Conservation (phyloP, 371 early-diverging fungal genomes). For the Chytridium lagenaria region DNA sequence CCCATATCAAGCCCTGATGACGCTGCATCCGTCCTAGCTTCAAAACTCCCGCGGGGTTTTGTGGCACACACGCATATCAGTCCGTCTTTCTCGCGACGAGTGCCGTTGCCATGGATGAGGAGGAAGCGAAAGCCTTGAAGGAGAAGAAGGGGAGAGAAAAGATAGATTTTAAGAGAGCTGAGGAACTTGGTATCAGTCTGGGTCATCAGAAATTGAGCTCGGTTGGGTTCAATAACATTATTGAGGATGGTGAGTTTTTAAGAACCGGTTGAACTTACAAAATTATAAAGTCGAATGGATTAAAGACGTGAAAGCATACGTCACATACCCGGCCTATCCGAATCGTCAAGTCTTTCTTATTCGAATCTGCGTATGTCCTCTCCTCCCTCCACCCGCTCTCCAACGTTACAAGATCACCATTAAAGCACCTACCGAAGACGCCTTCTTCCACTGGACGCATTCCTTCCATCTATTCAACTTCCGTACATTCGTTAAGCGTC, state of each 20-base stretch:
- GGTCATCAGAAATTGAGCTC: neutral
- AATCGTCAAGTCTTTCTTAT: constrained; percentile 11
- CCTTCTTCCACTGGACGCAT: constrained; percentile 46
- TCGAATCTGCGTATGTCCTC: constrained; percentile 29
- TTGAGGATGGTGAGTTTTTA: neutral
- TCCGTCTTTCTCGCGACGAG: constrained; percentile 24
- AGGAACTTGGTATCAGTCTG: neutral
- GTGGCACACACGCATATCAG: constrained; percentile 33
- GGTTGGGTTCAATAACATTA: neutral
- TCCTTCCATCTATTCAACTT: constrained; percentile 37
- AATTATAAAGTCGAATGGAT: constrained; percentile 32
- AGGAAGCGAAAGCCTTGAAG: constrained; percentile 2
- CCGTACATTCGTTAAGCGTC: constrained; percentile 22
- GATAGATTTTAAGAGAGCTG: neutral
- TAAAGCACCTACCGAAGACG: constrained; percentile 36
- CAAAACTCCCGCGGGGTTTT: constrained; percentile 16
- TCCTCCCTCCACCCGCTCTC: constrained; percentile 15
- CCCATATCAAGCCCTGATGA: neutral
- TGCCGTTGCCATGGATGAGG: constrained; percentile 26
- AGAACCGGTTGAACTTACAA: neutral
- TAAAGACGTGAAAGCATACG: constrained; percentile 22
- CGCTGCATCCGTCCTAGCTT: neutral
- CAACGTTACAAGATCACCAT: constrained; percentile 33
- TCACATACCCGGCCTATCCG: neutral
- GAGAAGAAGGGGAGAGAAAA: neutral